Conservation (phyloP, 495 filamentous ascomycete species). For the Massariosphaeria phaeospora region DNA sequence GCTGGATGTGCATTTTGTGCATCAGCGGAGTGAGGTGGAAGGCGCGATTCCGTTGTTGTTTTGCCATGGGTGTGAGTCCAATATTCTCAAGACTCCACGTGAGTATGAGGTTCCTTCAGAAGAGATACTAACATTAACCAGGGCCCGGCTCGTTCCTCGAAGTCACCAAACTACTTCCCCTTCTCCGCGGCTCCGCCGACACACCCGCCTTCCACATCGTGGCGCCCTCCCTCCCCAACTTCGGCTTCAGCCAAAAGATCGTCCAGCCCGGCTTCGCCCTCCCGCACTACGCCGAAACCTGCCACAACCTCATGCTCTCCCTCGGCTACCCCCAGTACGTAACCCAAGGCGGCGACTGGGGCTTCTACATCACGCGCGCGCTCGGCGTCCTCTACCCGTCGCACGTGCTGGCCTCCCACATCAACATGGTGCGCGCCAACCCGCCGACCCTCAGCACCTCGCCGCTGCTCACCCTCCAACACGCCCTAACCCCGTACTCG, state of each 20-base stretch:
- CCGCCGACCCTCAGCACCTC: constrained; percentile 38
- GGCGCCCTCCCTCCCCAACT: constrained; percentile 65
- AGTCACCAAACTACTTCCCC: constrained; percentile 56
- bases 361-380: constrained; percentile 55
- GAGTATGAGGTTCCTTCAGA: neutral
- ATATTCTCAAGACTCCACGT: neutral
- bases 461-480: constrained; percentile 46
- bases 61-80: constrained; percentile 33
- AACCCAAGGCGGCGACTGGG: constrained; percentile 66
- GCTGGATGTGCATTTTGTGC: constrained; percentile 41
- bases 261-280: constrained; percentile 54
- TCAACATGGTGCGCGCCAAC: constrained; percentile 53
- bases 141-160: constrained; percentile 69
- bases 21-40: constrained; percentile 31
- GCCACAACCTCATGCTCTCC: constrained; percentile 62
- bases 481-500: constrained; percentile 41
- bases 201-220: constrained; percentile 63
- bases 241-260: constrained; percentile 59
- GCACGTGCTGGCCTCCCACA: constrained; percentile 56
- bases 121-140: constrained; percentile 22
- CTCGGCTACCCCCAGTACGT: constrained; percentile 66
- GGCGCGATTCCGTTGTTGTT: constrained; percentile 41
- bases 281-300: constrained; percentile 56
- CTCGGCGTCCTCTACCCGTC: constrained; percentile 54
- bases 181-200: constrained; percentile 43